Evolutionary conservation across 306 rosid genomes (phyloP).

Genomic region (Canavalia ensiformis): DNA sequence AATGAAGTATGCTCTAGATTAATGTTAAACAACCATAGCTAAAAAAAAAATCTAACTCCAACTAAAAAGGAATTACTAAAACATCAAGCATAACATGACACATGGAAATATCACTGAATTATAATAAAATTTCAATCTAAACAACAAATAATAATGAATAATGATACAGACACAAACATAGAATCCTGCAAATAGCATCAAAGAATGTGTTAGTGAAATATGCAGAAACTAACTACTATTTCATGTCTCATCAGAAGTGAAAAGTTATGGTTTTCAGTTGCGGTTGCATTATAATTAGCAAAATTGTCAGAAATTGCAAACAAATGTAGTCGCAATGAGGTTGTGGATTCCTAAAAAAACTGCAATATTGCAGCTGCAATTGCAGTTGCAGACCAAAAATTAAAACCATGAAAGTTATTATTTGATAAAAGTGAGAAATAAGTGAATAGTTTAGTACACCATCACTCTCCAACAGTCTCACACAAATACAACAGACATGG

Average conservation of each 20-base stretch:
- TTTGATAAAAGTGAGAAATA: background rate
- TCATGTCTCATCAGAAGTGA: background rate
- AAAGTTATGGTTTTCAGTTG: background rate
- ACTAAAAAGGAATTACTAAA: background rate
- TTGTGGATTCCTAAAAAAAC: background rate
- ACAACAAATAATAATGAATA: background rate
- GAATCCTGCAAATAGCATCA: background rate
- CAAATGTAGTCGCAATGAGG: background rate
- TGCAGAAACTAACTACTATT: background rate
- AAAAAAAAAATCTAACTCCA: background rate
- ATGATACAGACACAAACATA: background rate
- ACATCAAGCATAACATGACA: background rate
- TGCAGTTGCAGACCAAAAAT: background rate
- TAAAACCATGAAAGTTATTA: background rate
- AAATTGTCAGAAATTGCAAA: background rate
- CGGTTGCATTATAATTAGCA: background rate
- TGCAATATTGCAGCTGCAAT: background rate
- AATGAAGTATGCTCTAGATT: background rate
- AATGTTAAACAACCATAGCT: background rate
- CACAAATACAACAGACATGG: background rate
- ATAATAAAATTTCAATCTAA: constrained; percentile 8
- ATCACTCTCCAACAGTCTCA: background rate
- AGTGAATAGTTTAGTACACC: no score
- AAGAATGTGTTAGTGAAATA: constrained; percentile 12
- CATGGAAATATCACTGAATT: background rate